Evolutionary conservation across 2,329 filamentous ascomycete genomes (phyloP).

Genomic region (Phymatotrichopsis omnivora): DNA sequence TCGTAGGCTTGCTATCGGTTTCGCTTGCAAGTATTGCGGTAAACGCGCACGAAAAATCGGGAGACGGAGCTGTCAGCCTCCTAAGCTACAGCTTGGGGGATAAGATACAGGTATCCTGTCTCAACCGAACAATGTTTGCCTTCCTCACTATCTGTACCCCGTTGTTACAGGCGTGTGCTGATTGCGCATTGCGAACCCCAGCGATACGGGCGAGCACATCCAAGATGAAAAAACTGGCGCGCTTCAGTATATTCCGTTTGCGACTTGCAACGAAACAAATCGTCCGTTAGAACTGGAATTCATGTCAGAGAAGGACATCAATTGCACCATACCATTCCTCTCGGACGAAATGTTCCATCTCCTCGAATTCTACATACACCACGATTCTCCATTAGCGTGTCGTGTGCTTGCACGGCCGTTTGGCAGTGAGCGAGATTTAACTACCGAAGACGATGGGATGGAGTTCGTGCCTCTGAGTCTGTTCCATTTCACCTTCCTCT

Average conservation of each 20-base stretch:
- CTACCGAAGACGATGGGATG: constrained; percentile 41
- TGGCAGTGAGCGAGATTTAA: constrained; percentile 33
- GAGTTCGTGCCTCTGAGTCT: constrained; percentile 30
- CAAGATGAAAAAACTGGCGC: constrained; percentile 70
- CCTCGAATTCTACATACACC: constrained; percentile 95
- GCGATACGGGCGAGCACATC: constrained; percentile 83
- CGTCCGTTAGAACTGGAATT: constrained; percentile 76
- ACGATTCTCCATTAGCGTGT: constrained; percentile 85
- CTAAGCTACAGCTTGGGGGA: constrained; percentile 17
- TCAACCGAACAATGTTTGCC: constrained; percentile 25
- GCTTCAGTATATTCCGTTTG: constrained; percentile 77
- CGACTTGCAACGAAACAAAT: constrained; percentile 76
- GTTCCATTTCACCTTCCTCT: constrained; percentile 38
- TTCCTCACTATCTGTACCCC: background rate
- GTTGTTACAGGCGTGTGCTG: background rate
- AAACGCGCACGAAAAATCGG: constrained; percentile 23
- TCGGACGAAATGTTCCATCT: constrained; percentile 75
- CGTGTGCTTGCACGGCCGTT: constrained; percentile 72
- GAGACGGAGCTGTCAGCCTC: background rate
- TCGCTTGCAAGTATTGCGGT: constrained; percentile 50
- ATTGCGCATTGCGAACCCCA: constrained; percentile 34
- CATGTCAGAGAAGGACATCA: constrained; percentile 50
- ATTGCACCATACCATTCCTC: constrained; percentile 71
- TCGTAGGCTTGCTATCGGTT: constrained; percentile 21
- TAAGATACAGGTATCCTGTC: constrained; percentile 21